A percentile compares a stretch with the other conserved stretches of the same genome.
phyloP scores from a whole-genome alignment of 148 eudicot species.

The Amaranthus palmeri region DNA sequence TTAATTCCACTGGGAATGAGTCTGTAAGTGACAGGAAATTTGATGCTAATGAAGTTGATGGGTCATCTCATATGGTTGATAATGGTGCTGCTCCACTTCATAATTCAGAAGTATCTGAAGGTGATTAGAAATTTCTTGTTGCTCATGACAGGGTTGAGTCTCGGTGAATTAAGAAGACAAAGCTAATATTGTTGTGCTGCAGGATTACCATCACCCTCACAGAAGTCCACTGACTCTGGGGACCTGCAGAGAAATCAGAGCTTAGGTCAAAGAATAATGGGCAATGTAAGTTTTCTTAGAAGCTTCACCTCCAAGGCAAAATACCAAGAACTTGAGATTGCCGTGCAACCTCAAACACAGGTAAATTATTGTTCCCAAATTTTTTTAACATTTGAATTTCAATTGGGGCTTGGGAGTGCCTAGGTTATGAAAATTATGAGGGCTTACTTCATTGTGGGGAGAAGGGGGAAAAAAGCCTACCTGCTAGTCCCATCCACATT shows the following conservation, averaged over 20 bases:
- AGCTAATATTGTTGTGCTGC: constrained; percentile 20
- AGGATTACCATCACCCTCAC: constrained; percentile 72
- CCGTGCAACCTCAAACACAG: constrained; percentile 62
- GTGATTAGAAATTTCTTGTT: constrained; percentile 26
- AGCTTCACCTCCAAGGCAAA: constrained; percentile 84
- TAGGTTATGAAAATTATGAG: background rate
- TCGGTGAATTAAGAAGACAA: background rate
- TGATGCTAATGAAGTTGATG: constrained; percentile 31
- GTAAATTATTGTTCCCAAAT: constrained; percentile 29
- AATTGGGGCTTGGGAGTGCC: background rate
- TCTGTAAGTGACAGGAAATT: constrained; percentile 28
- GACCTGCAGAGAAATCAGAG: constrained; percentile 75
- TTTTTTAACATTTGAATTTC: background rate
- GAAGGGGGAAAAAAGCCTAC: background rate
- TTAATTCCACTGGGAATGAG: constrained; percentile 27
- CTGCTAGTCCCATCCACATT: too few relatives aligned
- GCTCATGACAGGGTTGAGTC: background rate
- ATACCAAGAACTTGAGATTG: constrained; percentile 50
- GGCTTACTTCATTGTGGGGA: background rate
- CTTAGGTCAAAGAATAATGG: constrained; percentile 90
- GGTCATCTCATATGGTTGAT: background rate
- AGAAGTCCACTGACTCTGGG: constrained; percentile 43
- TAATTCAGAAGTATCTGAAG: constrained; percentile 56
- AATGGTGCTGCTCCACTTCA: constrained; percentile 24
- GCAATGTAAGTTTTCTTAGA: constrained; percentile 77